phyloP scores from a whole-genome alignment of 1,139 yeast genomes.

The Eremothecium coryli region DNA sequence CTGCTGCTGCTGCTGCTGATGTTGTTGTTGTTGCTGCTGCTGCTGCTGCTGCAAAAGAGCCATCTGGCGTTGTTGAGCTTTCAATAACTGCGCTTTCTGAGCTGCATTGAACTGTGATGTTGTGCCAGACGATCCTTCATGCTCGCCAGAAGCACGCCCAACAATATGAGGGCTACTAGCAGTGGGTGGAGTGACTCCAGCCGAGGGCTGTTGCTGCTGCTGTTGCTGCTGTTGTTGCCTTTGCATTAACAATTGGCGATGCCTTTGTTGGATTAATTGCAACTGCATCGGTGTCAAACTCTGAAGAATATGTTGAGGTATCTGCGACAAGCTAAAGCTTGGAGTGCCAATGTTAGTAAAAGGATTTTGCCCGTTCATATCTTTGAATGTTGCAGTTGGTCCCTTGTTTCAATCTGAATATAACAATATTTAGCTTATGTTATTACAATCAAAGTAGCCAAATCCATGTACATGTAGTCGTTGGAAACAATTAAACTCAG shows the following conservation, averaged over 20 bases:
- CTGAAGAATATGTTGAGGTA: conserved; percentile 28
- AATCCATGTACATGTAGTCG: no score
- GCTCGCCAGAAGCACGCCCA: neutral
- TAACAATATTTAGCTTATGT: no score
- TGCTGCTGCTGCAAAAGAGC: conserved; percentile 21
- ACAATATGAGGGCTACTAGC: neutral
- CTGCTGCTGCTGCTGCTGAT: conserved; percentile 11
- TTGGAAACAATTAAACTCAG: no score
- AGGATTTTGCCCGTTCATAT: conserved; percentile 14
- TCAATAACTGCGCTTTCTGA: conserved; percentile 10
- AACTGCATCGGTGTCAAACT: conserved; percentile 29
- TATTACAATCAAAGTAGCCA: no score
- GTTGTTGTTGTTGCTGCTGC: conserved; percentile 19
- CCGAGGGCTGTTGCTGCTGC: conserved; percentile 18
- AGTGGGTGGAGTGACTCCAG: conserved; percentile 16
- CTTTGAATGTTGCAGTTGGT: no score
- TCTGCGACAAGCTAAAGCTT: conserved; percentile 28
- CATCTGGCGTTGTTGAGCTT: conserved; percentile 18
- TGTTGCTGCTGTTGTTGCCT: conserved; percentile 17
- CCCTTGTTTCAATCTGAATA: no score
- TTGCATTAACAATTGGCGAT: conserved; percentile 25
- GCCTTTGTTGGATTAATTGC: conserved; percentile 32
- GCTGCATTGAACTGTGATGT: conserved; percentile 11
- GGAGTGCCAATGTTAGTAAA: conserved; percentile 31
- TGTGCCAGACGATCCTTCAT: neutral